Conservation (phyloP, 2,329 filamentous ascomycete species). For the Pseudocercospora musae region DNA sequence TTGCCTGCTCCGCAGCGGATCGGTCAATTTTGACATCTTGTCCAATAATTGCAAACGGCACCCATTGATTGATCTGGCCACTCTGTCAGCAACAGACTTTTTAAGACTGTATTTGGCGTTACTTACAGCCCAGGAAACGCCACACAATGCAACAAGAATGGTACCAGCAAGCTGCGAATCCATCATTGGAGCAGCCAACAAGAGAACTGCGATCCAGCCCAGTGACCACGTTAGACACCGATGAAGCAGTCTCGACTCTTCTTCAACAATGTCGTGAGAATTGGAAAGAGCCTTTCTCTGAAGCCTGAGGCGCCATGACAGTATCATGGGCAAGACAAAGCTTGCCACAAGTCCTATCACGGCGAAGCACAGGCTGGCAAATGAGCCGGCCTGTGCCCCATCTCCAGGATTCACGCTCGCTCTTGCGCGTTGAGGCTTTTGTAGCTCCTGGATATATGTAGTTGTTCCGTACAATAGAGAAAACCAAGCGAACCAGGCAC, state of each 20-base stretch:
- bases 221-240: not conserved
- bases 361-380: not conserved
- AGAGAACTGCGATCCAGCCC: not conserved
- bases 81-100: not conserved
- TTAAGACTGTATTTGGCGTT: not conserved
- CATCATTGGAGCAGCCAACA: not conserved
- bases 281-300: not conserved
- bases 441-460: not conserved
- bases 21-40: not conserved
- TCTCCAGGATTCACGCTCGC: not conserved
- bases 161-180: not conserved
- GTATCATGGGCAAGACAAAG: not conserved
- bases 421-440: not conserved
- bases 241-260: not conserved
- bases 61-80: not conserved
- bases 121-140: not conserved
- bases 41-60: not conserved
- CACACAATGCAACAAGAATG: not conserved
- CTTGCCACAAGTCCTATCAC: not conserved
- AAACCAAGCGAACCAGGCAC: constrained; percentile 1
- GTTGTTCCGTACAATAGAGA: not conserved
- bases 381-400: not conserved
- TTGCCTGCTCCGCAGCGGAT: not conserved
- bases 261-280: not conserved
- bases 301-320: not conserved